These are phyloP conservation scores for Fomitopsis pulvina DNA, from an alignment of 768 basidiomycete genomes.

Conservation along the genomic window DNA sequence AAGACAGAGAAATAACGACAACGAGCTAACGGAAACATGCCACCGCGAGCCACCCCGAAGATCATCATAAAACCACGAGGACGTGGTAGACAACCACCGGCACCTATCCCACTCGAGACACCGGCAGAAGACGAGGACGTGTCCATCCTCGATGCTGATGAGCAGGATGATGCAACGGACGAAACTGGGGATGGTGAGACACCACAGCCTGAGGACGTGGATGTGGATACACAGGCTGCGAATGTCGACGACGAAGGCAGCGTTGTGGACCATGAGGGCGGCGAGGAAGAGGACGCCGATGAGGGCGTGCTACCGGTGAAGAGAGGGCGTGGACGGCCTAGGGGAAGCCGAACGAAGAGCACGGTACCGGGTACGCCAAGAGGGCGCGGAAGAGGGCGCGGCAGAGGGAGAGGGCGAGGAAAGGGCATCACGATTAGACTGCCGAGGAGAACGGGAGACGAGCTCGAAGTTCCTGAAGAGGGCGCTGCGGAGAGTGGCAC, in stretches of 20 bases:
- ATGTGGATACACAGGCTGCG: conserved; percentile 16
- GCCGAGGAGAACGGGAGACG: conserved; percentile 31
- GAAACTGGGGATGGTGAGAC: conserved; percentile 23
- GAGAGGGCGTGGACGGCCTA: conserved; percentile 2
- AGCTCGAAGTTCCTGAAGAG: conserved; percentile 35
- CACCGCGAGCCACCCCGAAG: conserved; percentile 19
- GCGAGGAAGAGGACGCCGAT: conserved; percentile 23
- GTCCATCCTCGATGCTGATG: conserved; percentile 24
- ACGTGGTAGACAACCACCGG: conserved; percentile 19
- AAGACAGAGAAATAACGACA: no score
- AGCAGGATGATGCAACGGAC: conserved; percentile 24
- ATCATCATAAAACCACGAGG: conserved; percentile 35
- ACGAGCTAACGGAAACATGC: no score
- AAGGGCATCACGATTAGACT: conserved; percentile 21
- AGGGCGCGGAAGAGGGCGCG: conserved; percentile 22
- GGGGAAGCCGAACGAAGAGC: conserved; percentile 15
- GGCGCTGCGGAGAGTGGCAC: conserved; percentile 24
- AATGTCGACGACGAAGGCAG: conserved; percentile 30
- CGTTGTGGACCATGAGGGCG: conserved; percentile 25
- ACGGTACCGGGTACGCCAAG: conserved; percentile 20
- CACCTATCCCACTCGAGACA: conserved; percentile 2
- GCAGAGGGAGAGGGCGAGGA: conserved; percentile 22
- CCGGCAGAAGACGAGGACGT: conserved; percentile 17
- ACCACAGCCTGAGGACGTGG: conserved; percentile 9
- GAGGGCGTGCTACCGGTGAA: conserved; percentile 19